Base-by-base conservation (phyloP, 129 eudicot genomes). In the Ambrosia artemisiifolia region DNA sequence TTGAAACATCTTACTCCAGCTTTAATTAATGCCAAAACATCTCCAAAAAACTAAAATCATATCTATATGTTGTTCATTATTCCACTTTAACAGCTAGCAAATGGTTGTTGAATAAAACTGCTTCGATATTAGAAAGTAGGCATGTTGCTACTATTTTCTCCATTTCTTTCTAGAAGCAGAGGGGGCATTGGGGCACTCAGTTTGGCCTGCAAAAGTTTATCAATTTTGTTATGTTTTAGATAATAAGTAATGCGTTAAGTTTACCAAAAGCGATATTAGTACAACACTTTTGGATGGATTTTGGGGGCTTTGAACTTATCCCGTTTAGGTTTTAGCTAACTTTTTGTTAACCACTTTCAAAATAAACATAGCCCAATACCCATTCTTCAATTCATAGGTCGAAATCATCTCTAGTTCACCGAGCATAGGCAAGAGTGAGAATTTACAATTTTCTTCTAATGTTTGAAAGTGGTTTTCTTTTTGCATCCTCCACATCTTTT, bases 391-490 rank as follows among this genome's bases (percentile, higher is more conserved):
- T 14, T 1, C 19, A 6, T n/a, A n/a, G n/a, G n/a, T n/a, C n/a
- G n/a, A n/a, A n/a, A n/a, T n/a, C n/a, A n/a, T n/a, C n/a, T n/a
- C n/a, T n/a, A n/a, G n/a, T n/a, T n/a, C n/a, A n/a, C n/a, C n/a
- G n/a, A n/a, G n/a, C n/a, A n/a, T n/a, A n/a, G n/a, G n/a, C n/a
- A n/a, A 46, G 62, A 35, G 47, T 4, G 44, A 73, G 14, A 46
- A 54, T 82, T 17, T 86, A 94, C 98, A 74, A 70, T 34, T 53
- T 82, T 86, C 91, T 95, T 28, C 97, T 96, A 33, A 95, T 91
- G 77, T 95, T 97, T 1, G 97, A 83, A 30, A 95, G 79, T 10
- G 99, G 95, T 85, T 86, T 95, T 74, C 99, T 78, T 70, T 30
- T 72, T 5, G 71, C 48, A 13, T 47, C 83, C 51, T 63, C 81